Base-by-base conservation (phyloP, 176 grass and related monocot species). In the Leersia perrieri region DNA sequence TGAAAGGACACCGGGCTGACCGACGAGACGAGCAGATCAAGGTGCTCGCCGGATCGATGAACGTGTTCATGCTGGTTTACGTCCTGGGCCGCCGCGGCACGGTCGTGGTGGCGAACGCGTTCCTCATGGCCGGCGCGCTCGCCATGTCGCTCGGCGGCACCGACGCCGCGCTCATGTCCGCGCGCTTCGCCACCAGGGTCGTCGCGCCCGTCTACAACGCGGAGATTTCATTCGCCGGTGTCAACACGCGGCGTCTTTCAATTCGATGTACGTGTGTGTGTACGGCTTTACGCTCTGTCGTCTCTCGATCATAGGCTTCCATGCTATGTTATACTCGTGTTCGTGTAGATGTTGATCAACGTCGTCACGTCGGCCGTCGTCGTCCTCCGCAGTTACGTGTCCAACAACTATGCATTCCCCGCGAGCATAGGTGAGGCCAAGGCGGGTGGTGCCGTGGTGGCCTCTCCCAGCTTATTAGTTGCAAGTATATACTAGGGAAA, bases 151-250 rank as follows among this genome's bases (percentile, higher is more conserved):
- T 87, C 34, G 84, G 75, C 38, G 33, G 44, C 45, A 76, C 67
- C 61, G 87, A 76, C 67, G 14, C 79, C 0, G 64, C 69, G 35
- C 74, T 90, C 76, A 79, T 90, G 84, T 41, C 34, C 1, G 85
- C 81, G 38, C 41, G 85, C 9, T 88, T 85, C 55, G 35, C 88
- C 70, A 84, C 89, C 73, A 64, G 89, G 83, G 35, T 85, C 61
- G 89, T 83, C 13, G 16, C 83, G 3, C 15, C 89, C 0, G 89
- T 91, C 0, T 91, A 91, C 76, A 88, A 72, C 67, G 80, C 89
- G 14, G 89, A 88, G 81, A 65, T 91, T n/a, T n/a, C n/a, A n/a
- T 36, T 84, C 85, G 49, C 85, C 89, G 38, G 55, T 68, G 32
- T 53, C 80, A 63, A 66, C 69, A 4, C 89, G 89, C 9, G 89